These are phyloP conservation scores for Pisolithus tinctorius DNA, from an alignment of 768 basidiomycete species.

Conservation along the genomic window DNA sequence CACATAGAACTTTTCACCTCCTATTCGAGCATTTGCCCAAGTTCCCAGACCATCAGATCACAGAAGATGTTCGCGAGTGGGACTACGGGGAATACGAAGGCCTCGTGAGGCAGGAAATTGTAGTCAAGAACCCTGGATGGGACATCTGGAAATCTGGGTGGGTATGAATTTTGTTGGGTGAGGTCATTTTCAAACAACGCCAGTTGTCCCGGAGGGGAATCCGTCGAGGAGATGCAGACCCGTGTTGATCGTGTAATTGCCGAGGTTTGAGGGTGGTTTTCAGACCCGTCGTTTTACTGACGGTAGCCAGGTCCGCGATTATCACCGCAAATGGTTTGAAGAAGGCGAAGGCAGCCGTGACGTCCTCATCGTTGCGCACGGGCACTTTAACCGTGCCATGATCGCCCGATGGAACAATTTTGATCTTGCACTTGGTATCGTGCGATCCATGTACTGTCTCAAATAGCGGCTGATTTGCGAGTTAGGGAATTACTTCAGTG, in stretches of 20 bases:
- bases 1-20: conserved; percentile 80
- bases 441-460: not conserved
- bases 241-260: conserved; percentile 74
- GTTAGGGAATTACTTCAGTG: conserved; percentile 69
- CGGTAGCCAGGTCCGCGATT: conserved; percentile 52
- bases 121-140: conserved; percentile 56
- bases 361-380: conserved; percentile 87
- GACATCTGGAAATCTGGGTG: conserved; percentile 84
- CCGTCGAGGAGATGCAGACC: conserved; percentile 65
- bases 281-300: conserved; percentile 3
- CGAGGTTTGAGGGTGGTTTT: conserved; percentile 39
- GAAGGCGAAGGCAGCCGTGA: conserved; percentile 64
- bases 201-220: conserved; percentile 88
- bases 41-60: conserved; percentile 46
- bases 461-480: conserved; percentile 5
- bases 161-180: conserved; percentile 9
- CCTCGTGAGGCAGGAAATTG: conserved; percentile 71
- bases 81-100: conserved; percentile 93
- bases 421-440: conserved; percentile 50
- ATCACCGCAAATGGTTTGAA: conserved; percentile 65
- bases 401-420: conserved; percentile 80
- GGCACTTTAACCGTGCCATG: conserved; percentile 68
- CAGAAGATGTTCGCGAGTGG: conserved; percentile 77
- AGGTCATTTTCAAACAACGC: conserved; percentile 5
- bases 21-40: conserved; percentile 50